Evolutionary conservation across 2,329 filamentous ascomycete species (phyloP).

Genomic region (Beauveria varroae): DNA sequence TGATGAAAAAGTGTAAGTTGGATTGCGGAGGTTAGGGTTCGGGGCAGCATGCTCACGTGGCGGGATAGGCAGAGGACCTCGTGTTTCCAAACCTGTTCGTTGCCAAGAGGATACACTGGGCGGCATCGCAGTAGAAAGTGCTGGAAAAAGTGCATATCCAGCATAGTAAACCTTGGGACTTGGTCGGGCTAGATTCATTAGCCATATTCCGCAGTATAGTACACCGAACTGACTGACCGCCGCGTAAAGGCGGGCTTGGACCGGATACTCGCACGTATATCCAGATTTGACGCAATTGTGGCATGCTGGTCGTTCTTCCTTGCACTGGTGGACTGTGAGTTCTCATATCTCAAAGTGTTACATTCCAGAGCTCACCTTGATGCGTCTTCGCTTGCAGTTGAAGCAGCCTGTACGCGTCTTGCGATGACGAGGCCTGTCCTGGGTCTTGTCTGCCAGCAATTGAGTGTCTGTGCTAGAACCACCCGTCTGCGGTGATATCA

Average conservation of each 20-base stretch:
- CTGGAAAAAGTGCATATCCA: conserved; percentile 5
- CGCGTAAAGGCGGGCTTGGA: not conserved
- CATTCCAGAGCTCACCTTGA: not conserved
- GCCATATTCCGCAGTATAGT: not conserved
- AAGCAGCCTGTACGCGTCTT: conserved; percentile 6
- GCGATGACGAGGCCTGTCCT: conserved; percentile 4
- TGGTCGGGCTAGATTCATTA: not conserved
- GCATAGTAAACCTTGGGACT: not conserved
- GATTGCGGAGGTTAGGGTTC: not conserved
- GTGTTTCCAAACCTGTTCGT: conserved; percentile 6
- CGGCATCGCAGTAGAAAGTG: not conserved
- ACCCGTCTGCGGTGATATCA: not conserved
- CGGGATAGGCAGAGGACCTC: conserved; percentile 1
- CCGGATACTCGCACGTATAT: conserved; percentile 6
- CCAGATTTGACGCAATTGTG: conserved; percentile 1
- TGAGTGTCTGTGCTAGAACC: not conserved
- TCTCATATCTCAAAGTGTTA: too few relatives aligned
- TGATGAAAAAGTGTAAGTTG: not conserved
- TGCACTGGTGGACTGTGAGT: not conserved
- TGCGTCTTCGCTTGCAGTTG: conserved; percentile 1
- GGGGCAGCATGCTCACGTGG: not conserved
- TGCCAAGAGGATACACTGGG: conserved; percentile 4
- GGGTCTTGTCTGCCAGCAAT: not conserved
- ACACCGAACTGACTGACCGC: not conserved
- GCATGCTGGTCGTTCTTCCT: not conserved